Evolutionary conservation across 1,139 yeast species (phyloP).

Genomic region (Candida sanyaensis): DNA sequence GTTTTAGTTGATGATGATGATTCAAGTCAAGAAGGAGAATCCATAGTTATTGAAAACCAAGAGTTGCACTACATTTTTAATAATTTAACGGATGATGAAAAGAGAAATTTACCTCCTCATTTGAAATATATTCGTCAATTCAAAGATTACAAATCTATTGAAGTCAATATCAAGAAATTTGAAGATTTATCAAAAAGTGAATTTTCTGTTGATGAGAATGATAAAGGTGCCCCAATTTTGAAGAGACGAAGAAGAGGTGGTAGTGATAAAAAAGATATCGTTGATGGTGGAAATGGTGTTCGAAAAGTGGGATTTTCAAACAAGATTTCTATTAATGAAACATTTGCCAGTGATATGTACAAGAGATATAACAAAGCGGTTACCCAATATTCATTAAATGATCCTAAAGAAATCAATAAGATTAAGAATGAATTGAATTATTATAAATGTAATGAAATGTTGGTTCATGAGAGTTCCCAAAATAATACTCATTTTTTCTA

Average conservation of each 20-base stretch:
- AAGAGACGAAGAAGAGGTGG: slow-evolving; percentile 3
- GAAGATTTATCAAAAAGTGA: slow-evolving; percentile 21
- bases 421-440: slow-evolving; percentile 53
- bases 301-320: slow-evolving; percentile 45
- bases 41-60: slow-evolving; percentile 23
- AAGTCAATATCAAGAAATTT: slow-evolving; percentile 34
- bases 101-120: slow-evolving; percentile 37
- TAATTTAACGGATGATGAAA: slow-evolving; percentile 28
- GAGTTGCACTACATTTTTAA: slow-evolving; percentile 32
- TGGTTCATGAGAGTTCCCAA: slow-evolving; percentile 54
- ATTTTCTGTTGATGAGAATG: slow-evolving; percentile 1
- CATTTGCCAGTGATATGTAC: slow-evolving; percentile 50
- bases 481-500: slow-evolving; percentile 55
- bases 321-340: slow-evolving; percentile 45
- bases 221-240: slow-evolving; percentile 7
- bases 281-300: slow-evolving; percentile 1
- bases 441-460: slow-evolving; percentile 56
- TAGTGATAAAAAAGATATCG: not conserved
- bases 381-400: slow-evolving; percentile 51
- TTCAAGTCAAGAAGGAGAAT: not conserved
- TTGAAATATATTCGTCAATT: slow-evolving; percentile 43
- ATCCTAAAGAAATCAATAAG: slow-evolving; percentile 44
- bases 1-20: not conserved
- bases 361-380: slow-evolving; percentile 54
- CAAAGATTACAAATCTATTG: slow-evolving; percentile 35